Conservation (phyloP, 495 filamentous ascomycete genomes). For the Podospora conica region DNA sequence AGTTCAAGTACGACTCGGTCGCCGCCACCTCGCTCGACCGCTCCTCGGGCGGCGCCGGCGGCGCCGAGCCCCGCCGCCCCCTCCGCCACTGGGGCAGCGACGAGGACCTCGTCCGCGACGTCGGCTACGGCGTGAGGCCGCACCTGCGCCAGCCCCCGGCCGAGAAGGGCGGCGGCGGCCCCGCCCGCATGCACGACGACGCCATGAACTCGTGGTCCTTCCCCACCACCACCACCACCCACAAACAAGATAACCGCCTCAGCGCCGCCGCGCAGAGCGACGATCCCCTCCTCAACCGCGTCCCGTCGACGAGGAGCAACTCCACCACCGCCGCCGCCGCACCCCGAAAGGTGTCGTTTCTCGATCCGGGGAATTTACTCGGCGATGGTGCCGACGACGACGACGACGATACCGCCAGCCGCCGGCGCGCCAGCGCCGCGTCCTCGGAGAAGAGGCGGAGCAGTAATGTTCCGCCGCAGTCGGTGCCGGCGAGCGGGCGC, state of each 20-base stretch:
- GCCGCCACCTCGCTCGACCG: slow-evolving; percentile 42
- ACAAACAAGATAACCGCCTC: slow-evolving; percentile 11
- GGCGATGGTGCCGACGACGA: slow-evolving; percentile 31
- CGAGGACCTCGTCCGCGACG: slow-evolving; percentile 65
- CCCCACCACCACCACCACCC: slow-evolving; percentile 12
- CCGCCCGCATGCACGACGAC: slow-evolving; percentile 28
- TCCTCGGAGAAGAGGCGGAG: neutral
- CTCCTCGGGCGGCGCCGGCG: too few relatives aligned
- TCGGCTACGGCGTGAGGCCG: slow-evolving; percentile 61
- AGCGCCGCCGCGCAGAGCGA: slow-evolving; percentile 28
- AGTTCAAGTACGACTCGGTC: slow-evolving; percentile 55
- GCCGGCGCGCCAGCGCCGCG: slow-evolving; percentile 28
- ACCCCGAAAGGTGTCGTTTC: slow-evolving; percentile 55
- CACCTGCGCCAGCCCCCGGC: slow-evolving; percentile 43
- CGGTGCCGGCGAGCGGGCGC: slow-evolving; percentile 26
- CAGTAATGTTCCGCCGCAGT: slow-evolving; percentile 25
- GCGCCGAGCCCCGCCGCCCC: slow-evolving; percentile 38
- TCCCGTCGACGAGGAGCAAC: slow-evolving; percentile 26
- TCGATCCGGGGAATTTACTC: slow-evolving; percentile 64
- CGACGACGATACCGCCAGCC: slow-evolving; percentile 20
- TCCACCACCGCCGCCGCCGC: slow-evolving; percentile 35
- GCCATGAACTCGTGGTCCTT: slow-evolving; percentile 38
- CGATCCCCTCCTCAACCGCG: slow-evolving; percentile 24
- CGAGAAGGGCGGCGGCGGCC: slow-evolving; percentile 16
- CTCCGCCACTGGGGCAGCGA: slow-evolving; percentile 74